phyloP scores from a whole-genome alignment of 768 basidiomycete genomes.

The Lactifluus volemus region DNA sequence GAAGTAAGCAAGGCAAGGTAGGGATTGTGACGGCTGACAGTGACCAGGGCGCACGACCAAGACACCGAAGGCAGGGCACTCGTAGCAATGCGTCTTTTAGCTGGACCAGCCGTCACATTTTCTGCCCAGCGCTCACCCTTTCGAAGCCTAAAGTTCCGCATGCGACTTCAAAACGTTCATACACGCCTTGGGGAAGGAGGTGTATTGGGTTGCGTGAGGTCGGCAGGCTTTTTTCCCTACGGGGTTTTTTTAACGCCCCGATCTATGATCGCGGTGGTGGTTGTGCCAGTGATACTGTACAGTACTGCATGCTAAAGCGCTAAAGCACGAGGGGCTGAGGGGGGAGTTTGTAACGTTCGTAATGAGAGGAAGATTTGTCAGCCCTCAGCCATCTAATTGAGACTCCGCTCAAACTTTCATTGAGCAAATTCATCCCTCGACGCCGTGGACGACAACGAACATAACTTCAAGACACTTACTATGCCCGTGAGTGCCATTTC shows the following conservation, averaged over 20 bases:
- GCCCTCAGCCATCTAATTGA: not conserved
- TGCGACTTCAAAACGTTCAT: not conserved
- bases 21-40: not conserved
- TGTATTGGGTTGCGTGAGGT: not conserved
- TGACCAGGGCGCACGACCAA: not conserved
- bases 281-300: not conserved
- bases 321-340: too few species aligned
- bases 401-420: constrained; percentile 16
- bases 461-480: constrained; percentile 8
- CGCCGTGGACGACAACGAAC: constrained; percentile 8
- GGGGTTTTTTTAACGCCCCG: constrained; percentile 6
- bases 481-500: constrained; percentile 16
- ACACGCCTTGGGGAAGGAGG: not conserved
- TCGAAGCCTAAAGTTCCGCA: not conserved
- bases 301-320: too few species aligned
- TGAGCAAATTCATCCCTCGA: not conserved
- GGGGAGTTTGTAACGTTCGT: too few species aligned
- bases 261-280: not conserved
- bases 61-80: not conserved
- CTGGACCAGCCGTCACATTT: not conserved
- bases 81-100: constrained; percentile 2
- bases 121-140: not conserved
- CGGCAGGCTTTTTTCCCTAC: constrained; percentile 1
- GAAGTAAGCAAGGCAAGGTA: not conserved
- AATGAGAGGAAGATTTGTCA: too few species aligned